Base-by-base conservation (phyloP, 305 asterid species). In the Rubia peregrina region DNA sequence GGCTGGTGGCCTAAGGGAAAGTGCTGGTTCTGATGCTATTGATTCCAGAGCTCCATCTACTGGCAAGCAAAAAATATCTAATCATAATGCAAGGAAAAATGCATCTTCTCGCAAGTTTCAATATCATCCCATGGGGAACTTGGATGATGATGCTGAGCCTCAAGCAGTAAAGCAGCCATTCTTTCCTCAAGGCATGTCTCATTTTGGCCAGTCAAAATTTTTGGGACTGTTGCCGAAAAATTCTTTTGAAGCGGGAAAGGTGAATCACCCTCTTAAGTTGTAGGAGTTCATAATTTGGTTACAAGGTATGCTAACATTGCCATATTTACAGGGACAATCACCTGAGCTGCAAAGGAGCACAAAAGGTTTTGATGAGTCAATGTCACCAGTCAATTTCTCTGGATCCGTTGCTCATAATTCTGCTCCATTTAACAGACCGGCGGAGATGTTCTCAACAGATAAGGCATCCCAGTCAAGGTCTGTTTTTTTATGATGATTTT, bases 61-160 rank as follows among this genome's bases (percentile, higher is more conserved):
- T 70, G 89, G 86, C 73, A 88, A 86, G 75, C 86, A 87, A 59
- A 89, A 80, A 83, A 81, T 79, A 65, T 77, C 74, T 72, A 85
- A 83, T 82, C 88, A 83, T 79, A 80, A 71, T 72, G 76, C 80
- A 70, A 71, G 83, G 73, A 87, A 78, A 73, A 86, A 60, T 74
- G 66, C 94, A 26, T 85, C 81, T 74, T 81, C 87, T 71, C 88
- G 86, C 69, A 90, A 90, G 79, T 87, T 90, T 86, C 96, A 85
- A 75, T 81, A 81, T 83, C 96, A 92, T 83, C 96, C 97, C 74
- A 85, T 92, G 96, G 95, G 95, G 69, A 87, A 90, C 77, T 70
- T 85, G 82, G 93, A 86, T 71, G 90, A 83, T 76, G 83, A 83
- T 74, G 78, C 56, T 62, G 91, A 80, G 70, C 80, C 83, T 55